Evolutionary conservation across 1,139 yeast species (phyloP).

Genomic region (Maudiozyma humilis): DNA sequence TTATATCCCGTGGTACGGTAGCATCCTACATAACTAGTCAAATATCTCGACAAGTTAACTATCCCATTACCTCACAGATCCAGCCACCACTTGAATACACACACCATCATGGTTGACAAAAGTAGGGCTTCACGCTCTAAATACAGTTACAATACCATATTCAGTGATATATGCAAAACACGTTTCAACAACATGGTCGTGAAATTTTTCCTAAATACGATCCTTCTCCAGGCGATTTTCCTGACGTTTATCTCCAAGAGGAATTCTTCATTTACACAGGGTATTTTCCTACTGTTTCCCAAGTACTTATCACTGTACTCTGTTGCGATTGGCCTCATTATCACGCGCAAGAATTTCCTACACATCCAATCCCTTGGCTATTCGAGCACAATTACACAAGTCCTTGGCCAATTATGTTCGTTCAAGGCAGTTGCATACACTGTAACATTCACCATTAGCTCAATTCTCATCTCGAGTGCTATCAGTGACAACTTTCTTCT

Average conservation of each 20-base stretch:
- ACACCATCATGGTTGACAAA: background rate
- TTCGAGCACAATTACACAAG: constrained; percentile 43
- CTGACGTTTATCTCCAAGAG: constrained; percentile 24
- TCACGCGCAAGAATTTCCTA: constrained; percentile 42
- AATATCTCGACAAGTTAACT: too few relatives aligned
- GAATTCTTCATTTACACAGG: constrained; percentile 15
- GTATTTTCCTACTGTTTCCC: constrained; percentile 28
- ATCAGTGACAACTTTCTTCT: constrained; percentile 26
- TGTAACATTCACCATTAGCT: constrained; percentile 33
- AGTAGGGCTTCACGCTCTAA: constrained; percentile 12
- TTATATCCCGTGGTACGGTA: too few relatives aligned
- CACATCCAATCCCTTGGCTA: constrained; percentile 46
- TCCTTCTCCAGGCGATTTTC: constrained; percentile 29
- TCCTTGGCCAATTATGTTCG: constrained; percentile 41
- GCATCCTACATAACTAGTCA: too few relatives aligned
- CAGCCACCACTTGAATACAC: too few relatives aligned
- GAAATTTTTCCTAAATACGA: constrained; percentile 32
- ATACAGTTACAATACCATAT: constrained; percentile 34
- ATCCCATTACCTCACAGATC: too few relatives aligned
- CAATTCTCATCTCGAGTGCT: constrained; percentile 36
- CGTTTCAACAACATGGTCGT: constrained; percentile 34
- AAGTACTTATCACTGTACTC: constrained; percentile 31
- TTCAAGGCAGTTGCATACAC: constrained; percentile 33
- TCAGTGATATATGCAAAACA: constrained; percentile 35
- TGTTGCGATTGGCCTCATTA: constrained; percentile 38